phyloP scores from a whole-genome alignment of 345 rosid species.

The Nasturtium officinale region DNA sequence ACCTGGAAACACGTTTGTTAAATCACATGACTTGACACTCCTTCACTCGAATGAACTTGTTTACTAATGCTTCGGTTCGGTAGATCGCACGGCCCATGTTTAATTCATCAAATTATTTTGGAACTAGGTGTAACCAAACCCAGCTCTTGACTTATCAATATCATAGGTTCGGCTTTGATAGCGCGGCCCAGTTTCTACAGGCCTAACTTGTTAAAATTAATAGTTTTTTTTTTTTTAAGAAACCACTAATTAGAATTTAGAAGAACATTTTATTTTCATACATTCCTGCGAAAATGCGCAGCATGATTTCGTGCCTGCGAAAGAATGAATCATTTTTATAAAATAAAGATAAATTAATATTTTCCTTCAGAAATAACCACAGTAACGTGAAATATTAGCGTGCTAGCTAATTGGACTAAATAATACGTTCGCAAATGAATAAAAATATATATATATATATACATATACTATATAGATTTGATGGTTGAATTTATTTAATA shows the following conservation, averaged over 20 bases:
- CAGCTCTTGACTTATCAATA: neutral
- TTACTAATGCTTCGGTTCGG: neutral
- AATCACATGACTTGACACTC: neutral
- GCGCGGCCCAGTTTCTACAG: neutral
- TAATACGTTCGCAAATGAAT: neutral
- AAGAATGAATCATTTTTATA: conserved; percentile 2
- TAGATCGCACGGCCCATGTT: neutral
- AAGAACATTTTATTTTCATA: neutral
- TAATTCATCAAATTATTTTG: neutral
- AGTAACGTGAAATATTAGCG: neutral
- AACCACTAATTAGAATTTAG: neutral
- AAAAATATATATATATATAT: neutral
- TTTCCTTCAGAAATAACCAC: neutral
- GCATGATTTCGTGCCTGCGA: conserved; percentile 37
- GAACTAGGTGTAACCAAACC: neutral
- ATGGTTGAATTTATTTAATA: conserved; percentile 10
- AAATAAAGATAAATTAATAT: neutral
- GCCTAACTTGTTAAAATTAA: neutral
- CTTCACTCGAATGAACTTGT: neutral
- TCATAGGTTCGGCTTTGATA: neutral
- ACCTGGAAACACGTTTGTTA: conserved; percentile 24
- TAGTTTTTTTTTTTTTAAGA: neutral
- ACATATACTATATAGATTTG: too few relatives aligned
- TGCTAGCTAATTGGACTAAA: neutral
- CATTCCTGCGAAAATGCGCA: conserved; percentile 1